A percentile compares a stretch with the other conserved stretches of the same genome.
Conservation (phyloP, 352 stramenopile species). For the Globisporangium yorkense region DNA sequence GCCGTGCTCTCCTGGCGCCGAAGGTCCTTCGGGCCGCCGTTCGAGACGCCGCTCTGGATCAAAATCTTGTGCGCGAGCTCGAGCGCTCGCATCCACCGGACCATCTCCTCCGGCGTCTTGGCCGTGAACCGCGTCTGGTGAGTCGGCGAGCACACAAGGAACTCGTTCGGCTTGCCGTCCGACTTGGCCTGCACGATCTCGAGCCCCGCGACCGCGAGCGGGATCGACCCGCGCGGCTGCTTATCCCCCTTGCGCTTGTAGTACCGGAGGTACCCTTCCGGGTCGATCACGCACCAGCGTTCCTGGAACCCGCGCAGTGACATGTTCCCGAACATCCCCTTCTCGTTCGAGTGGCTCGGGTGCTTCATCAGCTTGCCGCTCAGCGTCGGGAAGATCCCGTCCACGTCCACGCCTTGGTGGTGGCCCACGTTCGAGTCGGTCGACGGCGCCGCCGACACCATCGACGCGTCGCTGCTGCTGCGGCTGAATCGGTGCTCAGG, state of each 20-base stretch:
- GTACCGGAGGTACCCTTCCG: conserved; percentile 57
- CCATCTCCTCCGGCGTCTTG: conserved; percentile 69
- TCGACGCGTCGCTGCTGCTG: conserved; percentile 56
- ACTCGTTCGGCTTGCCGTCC: conserved; percentile 66
- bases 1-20: conserved; percentile 20
- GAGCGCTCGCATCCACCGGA: conserved; percentile 59
- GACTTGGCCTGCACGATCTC: conserved; percentile 69
- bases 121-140: conserved; percentile 71
- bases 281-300: conserved; percentile 68
- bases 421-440: conserved; percentile 43
- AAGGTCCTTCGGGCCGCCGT: conserved; percentile 14
- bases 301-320: conserved; percentile 66
- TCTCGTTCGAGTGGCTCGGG: conserved; percentile 74
- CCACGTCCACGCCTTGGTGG: background rate
- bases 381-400: conserved; percentile 33
- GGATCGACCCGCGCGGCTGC: conserved; percentile 59
- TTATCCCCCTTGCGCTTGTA: conserved; percentile 81
- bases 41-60: conserved; percentile 30
- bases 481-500: conserved; percentile 25
- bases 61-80: conserved; percentile 47
- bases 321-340: conserved; percentile 73
- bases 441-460: conserved; percentile 39
- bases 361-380: conserved; percentile 68
- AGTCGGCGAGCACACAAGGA: conserved; percentile 69
- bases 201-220: conserved; percentile 53